Base-by-base conservation (phyloP, 371 early-diverging fungal genomes). In the Racocetra persica region DNA sequence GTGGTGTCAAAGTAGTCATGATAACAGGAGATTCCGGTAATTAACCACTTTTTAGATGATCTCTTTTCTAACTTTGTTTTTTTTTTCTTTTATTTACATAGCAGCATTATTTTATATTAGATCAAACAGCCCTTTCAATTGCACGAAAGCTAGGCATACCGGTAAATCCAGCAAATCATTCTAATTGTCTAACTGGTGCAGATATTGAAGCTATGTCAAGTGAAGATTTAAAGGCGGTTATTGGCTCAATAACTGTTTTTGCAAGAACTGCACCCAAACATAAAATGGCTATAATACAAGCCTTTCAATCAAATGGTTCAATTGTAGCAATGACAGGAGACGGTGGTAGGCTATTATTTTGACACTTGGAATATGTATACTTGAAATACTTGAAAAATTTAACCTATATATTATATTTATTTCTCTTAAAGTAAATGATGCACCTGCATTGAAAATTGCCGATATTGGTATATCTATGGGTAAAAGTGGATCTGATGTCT, bases 271-370 rank as follows among this genome's bases (percentile, higher is more conserved):
- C 95, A 4, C 96, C 97, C 28, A 94, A 95, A 80, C 96, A 96
- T 83, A 97, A 97, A 83, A 88, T 96, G 74, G 90, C 91, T 69
- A 95, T 97, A 82, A 94, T 96, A 20, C 89, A 93, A 63, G 92
- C 95, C 22, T 89, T 93, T 81, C 92, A 94, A 67, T 87, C 88
- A 38, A 90, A 92, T 51, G 95, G 93, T 10, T 85, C 90, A 65
- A 91, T 92, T 10, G 95, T 95, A 7, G 97, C 94, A 2, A 95
- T 98, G 88, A 96, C 97, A 14, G 99, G 99, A 22, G 99, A 99
- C 86, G 99, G 99, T 62, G 93, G 73, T 65, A 54, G 52, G n/a
- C 7, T 71, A 18, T 51, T 49, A 4, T 24, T 28, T 20, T 24
- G n/a, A 36, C 20, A 32, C 11, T n/a, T 18, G 11, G 20, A 69